These are phyloP conservation scores for Brasenia schreberi DNA, from an alignment of 164 flowering plant genomes.

Conservation along the genomic window DNA sequence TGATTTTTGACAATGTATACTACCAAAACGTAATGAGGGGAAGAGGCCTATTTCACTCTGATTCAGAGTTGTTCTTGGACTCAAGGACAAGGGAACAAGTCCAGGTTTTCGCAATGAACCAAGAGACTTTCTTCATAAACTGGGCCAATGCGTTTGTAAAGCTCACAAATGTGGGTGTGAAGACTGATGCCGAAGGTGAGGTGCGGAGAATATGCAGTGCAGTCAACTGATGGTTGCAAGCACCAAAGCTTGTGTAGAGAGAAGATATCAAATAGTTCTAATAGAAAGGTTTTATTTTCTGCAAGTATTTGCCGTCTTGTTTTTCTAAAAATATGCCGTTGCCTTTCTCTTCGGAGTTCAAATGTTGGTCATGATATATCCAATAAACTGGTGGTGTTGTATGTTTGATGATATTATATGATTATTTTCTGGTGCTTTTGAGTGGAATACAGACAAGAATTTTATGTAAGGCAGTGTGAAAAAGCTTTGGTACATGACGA, in stretches of 20 bases:
- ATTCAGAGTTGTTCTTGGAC: constrained; percentile 44
- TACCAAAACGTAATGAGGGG: constrained; percentile 35
- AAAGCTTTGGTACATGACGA: too few relatives aligned
- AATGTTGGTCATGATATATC: too few relatives aligned
- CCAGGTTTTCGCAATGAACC: constrained; percentile 30
- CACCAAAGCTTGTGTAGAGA: too few relatives aligned
- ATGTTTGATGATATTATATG: too few relatives aligned
- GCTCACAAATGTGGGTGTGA: constrained; percentile 47
- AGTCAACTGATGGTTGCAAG: constrained; percentile 16
- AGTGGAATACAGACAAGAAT: too few relatives aligned
- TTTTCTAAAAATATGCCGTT: too few relatives aligned
- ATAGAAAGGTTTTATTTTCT: too few relatives aligned
- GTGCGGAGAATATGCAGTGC: constrained; percentile 35
- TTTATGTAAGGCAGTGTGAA: too few relatives aligned
- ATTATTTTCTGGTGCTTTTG: too few relatives aligned
- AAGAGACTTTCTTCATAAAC: constrained; percentile 33
- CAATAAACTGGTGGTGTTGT: too few relatives aligned
- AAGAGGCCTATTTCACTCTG: constrained; percentile 63
- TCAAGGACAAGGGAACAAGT: constrained; percentile 33
- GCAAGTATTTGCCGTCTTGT: too few relatives aligned
- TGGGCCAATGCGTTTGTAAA: constrained; percentile 60
- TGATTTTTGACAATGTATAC: constrained; percentile 54
- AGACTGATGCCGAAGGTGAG: constrained; percentile 53
- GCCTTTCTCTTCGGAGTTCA: too few relatives aligned
- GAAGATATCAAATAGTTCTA: background rate